Evolutionary conservation across 2,329 filamentous ascomycete genomes (phyloP).

Genomic region (Microdochium nivale): DNA sequence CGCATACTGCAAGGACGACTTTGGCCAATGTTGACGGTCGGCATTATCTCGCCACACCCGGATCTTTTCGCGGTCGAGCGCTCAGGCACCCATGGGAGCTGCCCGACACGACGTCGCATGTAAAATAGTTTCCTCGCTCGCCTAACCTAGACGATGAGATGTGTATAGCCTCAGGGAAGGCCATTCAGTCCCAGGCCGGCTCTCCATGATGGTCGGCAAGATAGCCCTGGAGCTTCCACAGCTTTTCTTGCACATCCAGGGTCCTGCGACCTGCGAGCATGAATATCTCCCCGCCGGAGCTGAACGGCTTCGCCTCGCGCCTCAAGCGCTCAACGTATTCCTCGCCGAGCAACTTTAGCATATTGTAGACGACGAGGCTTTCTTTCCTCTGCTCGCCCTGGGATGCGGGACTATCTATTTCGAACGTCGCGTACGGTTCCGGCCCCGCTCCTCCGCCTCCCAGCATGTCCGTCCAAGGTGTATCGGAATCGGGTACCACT

Average conservation of each 20-base stretch:
- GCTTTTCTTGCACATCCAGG: conserved; percentile 34
- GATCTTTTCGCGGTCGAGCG: too few relatives aligned
- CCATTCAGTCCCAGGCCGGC: neutral
- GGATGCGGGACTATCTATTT: conserved; percentile 6
- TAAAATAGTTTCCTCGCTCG: neutral
- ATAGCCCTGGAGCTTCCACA: conserved; percentile 54
- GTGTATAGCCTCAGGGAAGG: neutral
- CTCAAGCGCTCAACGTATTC: conserved; percentile 32
- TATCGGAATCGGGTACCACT: neutral
- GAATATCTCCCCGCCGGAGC: conserved; percentile 26
- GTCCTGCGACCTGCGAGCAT: conserved; percentile 34
- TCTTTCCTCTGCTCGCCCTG: neutral
- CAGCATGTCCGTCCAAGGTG: neutral
- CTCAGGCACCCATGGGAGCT: too few relatives aligned
- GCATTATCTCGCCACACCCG: too few relatives aligned
- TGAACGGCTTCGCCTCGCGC: conserved; percentile 22
- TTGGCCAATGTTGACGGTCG: too few relatives aligned
- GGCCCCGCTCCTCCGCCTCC: conserved; percentile 11
- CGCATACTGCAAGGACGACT: too few relatives aligned
- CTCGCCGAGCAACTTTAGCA: conserved; percentile 40
- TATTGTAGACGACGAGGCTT: conserved; percentile 38
- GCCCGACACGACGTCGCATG: too few relatives aligned
- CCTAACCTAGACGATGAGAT: neutral
- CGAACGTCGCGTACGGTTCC: conserved; percentile 35
- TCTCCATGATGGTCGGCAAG: conserved; percentile 17